These are phyloP conservation scores for Sugiyamaella americana DNA, from an alignment of 805 yeast species.

Conservation along the genomic window DNA sequence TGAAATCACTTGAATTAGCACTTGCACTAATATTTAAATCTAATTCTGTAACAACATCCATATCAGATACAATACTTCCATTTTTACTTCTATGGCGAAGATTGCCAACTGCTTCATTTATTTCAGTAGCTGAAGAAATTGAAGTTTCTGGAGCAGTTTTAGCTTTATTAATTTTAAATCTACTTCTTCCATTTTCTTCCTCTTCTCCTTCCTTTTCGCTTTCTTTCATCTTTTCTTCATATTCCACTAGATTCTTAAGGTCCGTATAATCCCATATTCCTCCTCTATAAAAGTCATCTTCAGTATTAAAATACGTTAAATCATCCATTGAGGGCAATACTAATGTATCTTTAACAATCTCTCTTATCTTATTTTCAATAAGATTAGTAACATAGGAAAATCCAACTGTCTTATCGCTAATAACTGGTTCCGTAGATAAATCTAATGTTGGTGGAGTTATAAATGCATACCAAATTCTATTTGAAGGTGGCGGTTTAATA, in stretches of 20 bases:
- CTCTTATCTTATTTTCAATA: slow-evolving; percentile 71
- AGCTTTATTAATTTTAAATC: neutral
- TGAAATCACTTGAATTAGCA: slow-evolving; percentile 5
- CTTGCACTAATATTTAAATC: neutral
- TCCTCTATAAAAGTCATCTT: slow-evolving; percentile 72
- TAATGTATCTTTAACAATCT: slow-evolving; percentile 68
- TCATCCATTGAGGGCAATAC: slow-evolving; percentile 92
- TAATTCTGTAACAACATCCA: slow-evolving; percentile 2
- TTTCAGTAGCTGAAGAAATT: slow-evolving; percentile 9
- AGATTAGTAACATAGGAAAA: slow-evolving; percentile 74
- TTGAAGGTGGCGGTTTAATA: slow-evolving; percentile 86
- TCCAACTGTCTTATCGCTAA: slow-evolving; percentile 74
- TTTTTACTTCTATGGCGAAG: slow-evolving; percentile 6
- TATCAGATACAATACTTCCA: neutral
- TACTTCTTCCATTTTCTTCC: neutral
- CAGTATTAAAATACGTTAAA: slow-evolving; percentile 60
- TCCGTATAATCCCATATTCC: slow-evolving; percentile 73
- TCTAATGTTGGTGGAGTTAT: slow-evolving; percentile 70
- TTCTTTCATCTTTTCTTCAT: slow-evolving; percentile 8
- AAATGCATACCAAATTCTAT: slow-evolving; percentile 86
- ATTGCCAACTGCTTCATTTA: slow-evolving; percentile 7
- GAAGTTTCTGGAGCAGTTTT: neutral
- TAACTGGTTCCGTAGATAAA: slow-evolving; percentile 81
- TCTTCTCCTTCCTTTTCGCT: neutral
- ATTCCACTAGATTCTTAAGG: neutral